These are phyloP conservation scores for Spatholobus suberectus DNA, from an alignment of 306 rosid genomes.

Conservation along the genomic window DNA sequence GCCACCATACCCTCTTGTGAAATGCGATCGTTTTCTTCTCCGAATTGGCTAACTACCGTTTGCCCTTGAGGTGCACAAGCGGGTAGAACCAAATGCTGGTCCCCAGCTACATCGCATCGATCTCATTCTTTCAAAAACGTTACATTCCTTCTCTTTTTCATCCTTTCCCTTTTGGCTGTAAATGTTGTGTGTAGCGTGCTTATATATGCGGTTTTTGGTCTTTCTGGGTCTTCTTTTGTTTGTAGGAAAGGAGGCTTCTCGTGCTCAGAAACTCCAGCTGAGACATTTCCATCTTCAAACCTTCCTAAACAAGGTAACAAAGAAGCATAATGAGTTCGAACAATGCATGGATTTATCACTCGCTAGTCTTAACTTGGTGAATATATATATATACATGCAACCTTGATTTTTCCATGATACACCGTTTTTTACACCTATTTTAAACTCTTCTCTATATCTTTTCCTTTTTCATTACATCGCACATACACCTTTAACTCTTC, in stretches of 20 bases:
- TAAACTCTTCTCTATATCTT: not conserved
- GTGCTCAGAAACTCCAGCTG: constrained; percentile 51
- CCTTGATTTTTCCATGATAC: not conserved
- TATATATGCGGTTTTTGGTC: constrained; percentile 35
- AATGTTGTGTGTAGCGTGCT: constrained; percentile 24
- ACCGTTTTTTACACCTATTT: not conserved
- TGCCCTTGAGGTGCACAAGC: constrained; percentile 64
- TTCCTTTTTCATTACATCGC: not conserved
- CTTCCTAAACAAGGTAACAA: constrained; percentile 59
- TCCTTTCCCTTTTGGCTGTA: constrained; percentile 33
- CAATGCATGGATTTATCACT: not conserved
- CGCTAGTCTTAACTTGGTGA: not conserved
- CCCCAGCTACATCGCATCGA: constrained; percentile 51
- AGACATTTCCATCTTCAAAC: constrained; percentile 48
- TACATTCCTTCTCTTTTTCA: constrained; percentile 39
- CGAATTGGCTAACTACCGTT: constrained; percentile 58
- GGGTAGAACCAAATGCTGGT: constrained; percentile 54
- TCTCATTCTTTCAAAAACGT: constrained; percentile 27
- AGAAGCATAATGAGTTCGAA: not conserved
- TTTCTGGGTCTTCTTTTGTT: constrained; percentile 43
- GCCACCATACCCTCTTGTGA: constrained; percentile 48
- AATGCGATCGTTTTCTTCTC: constrained; percentile 38
- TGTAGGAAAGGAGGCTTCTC: constrained; percentile 57
- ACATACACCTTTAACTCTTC: not conserved
- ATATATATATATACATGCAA: not conserved